Percentiles rank a stretch among this genome's conserved stretches.
Evolutionary conservation across 306 rosid species (phyloP).

Genomic region (Cucurbita maxima): DNA sequence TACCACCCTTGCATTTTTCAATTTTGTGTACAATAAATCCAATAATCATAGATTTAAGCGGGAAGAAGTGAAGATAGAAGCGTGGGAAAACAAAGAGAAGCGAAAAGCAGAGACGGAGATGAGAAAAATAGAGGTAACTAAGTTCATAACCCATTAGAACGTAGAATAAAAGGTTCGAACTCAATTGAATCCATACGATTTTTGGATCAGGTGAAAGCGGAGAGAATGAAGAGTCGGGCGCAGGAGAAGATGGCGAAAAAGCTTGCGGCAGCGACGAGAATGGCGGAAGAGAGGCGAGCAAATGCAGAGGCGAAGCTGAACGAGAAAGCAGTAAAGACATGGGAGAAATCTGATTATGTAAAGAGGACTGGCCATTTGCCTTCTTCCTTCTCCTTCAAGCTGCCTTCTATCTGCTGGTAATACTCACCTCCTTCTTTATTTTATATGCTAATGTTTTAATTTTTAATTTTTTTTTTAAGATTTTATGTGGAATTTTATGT

Average conservation of each 20-base stretch:
- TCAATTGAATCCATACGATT: neutral
- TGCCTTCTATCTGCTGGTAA: constrained; percentile 88
- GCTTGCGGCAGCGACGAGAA: constrained; percentile 49
- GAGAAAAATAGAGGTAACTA: constrained; percentile 76
- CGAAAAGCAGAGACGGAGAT: constrained; percentile 89
- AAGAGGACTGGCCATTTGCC: constrained; percentile 82
- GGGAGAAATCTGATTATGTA: constrained; percentile 67
- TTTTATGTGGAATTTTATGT: too few species aligned
- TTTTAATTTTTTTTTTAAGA: too few species aligned
- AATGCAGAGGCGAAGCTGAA: constrained; percentile 70
- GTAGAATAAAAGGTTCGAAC: neutral
- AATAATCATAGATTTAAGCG: constrained; percentile 51
- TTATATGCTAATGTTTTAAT: neutral
- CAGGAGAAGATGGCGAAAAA: constrained; percentile 61
- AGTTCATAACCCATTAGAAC: too few species aligned
- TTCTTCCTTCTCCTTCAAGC: constrained; percentile 59
- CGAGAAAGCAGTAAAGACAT: constrained; percentile 57
- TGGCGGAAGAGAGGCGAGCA: constrained; percentile 67
- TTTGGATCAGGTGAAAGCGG: constrained; percentile 52
- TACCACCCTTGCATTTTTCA: too few species aligned
- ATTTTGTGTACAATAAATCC: too few species aligned
- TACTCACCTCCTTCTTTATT: neutral
- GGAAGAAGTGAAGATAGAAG: constrained; percentile 87
- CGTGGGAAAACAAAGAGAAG: constrained; percentile 89
- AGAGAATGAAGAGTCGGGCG: constrained; percentile 69